Evolutionary conservation across 306 rosid genomes (phyloP).

Genomic region (Cicer cuneatum): DNA sequence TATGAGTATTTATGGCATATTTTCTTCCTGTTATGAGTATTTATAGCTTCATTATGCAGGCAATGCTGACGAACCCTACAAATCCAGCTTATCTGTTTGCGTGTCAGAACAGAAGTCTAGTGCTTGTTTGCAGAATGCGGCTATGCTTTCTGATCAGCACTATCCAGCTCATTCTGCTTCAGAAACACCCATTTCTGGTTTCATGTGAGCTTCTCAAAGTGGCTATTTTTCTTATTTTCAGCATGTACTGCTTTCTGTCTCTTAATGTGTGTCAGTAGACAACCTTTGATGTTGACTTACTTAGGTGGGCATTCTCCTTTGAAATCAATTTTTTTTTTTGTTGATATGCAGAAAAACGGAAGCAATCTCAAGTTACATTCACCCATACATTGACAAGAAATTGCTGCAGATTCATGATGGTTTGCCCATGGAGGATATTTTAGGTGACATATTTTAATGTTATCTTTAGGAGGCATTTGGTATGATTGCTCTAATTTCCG

Average conservation of each 20-base stretch:
- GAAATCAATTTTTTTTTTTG: slow-evolving; percentile 24
- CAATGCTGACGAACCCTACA: slow-evolving; percentile 49
- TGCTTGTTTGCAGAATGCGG: slow-evolving; percentile 48
- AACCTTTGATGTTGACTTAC: slow-evolving; percentile 17
- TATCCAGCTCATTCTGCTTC: slow-evolving; percentile 47
- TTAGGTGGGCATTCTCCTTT: slow-evolving; percentile 35
- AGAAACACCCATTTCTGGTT: slow-evolving; percentile 47
- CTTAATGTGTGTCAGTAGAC: slow-evolving; percentile 28
- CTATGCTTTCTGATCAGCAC: slow-evolving; percentile 50
- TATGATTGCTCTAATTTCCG: slow-evolving; percentile 22
- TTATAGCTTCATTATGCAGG: slow-evolving; percentile 55
- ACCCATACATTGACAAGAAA: slow-evolving; percentile 62
- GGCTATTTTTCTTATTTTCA: slow-evolving; percentile 34
- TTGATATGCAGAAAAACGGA: slow-evolving; percentile 62
- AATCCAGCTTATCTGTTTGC: slow-evolving; percentile 45
- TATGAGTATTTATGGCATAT: not conserved
- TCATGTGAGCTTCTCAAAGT: slow-evolving; percentile 58
- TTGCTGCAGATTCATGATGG: slow-evolving; percentile 57
- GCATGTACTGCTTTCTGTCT: slow-evolving; percentile 40
- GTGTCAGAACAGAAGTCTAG: slow-evolving; percentile 49
- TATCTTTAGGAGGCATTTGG: slow-evolving; percentile 29
- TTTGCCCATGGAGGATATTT: slow-evolving; percentile 45
- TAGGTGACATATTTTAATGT: slow-evolving; percentile 49
- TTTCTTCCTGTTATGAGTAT: slow-evolving; percentile 9
- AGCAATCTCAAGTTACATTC: slow-evolving; percentile 58